Percentiles rank a stretch among this genome's conserved stretches.
These are phyloP conservation scores for Ophiostoma ulmi DNA, from an alignment of 2,329 filamentous ascomycete genomes.

Conservation along the genomic window DNA sequence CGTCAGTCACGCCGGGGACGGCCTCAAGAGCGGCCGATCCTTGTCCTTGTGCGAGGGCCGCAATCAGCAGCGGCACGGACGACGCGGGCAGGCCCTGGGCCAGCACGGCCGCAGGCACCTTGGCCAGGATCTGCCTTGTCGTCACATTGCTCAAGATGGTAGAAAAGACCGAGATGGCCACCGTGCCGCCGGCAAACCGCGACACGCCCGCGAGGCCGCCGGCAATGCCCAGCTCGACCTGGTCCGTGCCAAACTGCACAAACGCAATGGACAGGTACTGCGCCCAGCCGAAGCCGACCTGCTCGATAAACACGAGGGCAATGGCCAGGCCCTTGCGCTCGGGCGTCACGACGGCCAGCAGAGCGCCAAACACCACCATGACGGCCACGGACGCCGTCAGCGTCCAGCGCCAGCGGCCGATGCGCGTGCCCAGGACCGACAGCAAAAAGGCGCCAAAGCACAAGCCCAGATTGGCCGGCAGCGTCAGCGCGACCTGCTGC, in stretches of 20 bases:
- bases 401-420: slow-evolving; percentile 45
- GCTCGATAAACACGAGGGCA: slow-evolving; percentile 43
- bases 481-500: neutral
- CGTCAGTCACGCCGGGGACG: neutral
- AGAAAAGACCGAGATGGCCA: slow-evolving; percentile 34
- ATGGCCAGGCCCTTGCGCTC: slow-evolving; percentile 43
- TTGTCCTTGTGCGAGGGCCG: neutral
- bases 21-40: neutral
- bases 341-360: slow-evolving; percentile 42
- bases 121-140: neutral
- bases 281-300: slow-evolving; percentile 44
- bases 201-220: slow-evolving; percentile 42
- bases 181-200: slow-evolving; percentile 41
- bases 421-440: slow-evolving; percentile 38
- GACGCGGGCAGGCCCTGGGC: neutral
- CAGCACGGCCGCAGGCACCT: neutral
- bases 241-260: slow-evolving; percentile 46
- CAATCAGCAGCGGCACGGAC: neutral
- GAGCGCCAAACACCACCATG: slow-evolving; percentile 45
- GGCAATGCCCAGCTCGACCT: slow-evolving; percentile 43
- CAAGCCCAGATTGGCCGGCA: slow-evolving; percentile 39
- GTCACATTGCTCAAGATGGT: neutral
- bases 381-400: slow-evolving; percentile 40
- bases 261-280: slow-evolving; percentile 46
- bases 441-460: slow-evolving; percentile 40